Evolutionary conservation across 768 basidiomycete species (phyloP).

Genomic region (Tylopilus plumbeoviolaceoides): DNA sequence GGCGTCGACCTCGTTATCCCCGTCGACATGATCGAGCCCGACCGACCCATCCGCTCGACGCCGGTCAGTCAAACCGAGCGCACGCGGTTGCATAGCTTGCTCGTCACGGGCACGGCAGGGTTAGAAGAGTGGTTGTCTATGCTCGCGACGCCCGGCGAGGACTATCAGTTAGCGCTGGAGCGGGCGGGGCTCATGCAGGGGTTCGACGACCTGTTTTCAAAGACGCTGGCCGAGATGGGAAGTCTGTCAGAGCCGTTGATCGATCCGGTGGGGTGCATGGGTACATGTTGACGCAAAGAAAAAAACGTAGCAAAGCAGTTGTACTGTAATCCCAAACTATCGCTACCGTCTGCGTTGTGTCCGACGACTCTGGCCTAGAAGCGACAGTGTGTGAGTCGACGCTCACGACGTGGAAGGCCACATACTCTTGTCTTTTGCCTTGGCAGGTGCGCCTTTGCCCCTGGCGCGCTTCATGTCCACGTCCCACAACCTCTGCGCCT

Average conservation of each 20-base stretch:
- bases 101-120: conserved; percentile 53
- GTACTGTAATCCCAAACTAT: conserved; percentile 14
- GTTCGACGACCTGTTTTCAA: conserved; percentile 60
- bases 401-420: conserved; percentile 3
- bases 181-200: conserved; percentile 53
- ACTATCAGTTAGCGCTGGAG: conserved; percentile 38
- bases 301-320: background rate
- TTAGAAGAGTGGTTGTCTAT: conserved; percentile 67
- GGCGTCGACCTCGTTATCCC: conserved; percentile 42
- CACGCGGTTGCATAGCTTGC: conserved; percentile 63
- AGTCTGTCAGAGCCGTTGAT: conserved; percentile 34
- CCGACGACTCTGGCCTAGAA: conserved; percentile 51
- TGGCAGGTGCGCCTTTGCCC: conserved; percentile 82
- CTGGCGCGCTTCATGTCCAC: conserved; percentile 63
- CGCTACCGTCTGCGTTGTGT: conserved; percentile 41
- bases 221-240: conserved; percentile 59
- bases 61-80: conserved; percentile 67
- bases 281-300: conserved; percentile 15
- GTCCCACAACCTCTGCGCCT: conserved; percentile 59
- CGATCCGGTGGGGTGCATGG: conserved; percentile 18
- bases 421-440: conserved; percentile 67
- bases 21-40: conserved; percentile 30
- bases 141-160: conserved; percentile 25
- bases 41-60: conserved; percentile 35
- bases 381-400: background rate